Base-by-base conservation (phyloP, 495 filamentous ascomycete genomes). In the Trypethelium eluteriae region DNA sequence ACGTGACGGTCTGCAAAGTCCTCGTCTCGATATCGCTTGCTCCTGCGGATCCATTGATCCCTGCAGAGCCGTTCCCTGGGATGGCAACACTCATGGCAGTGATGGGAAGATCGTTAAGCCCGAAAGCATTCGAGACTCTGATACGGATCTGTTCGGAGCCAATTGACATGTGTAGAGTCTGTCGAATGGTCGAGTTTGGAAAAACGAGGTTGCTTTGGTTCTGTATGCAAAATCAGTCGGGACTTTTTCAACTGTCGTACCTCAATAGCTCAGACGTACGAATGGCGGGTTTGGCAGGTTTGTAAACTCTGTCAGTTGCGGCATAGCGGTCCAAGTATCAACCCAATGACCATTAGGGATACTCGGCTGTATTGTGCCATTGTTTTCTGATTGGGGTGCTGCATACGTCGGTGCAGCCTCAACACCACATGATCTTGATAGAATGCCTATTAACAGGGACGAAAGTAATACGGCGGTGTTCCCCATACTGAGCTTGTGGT, bases 101-200 rank as follows among this genome's bases (percentile, higher is more conserved):
- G 67, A 92, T 84, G 41, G 83, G 81, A 2, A 90, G 75, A 71
- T 85, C 80, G 62, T 78, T 84, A 9, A 76, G 72, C 10, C 88
- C 88, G 64, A 90, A 90, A 2, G 83, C 82, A 75, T 91, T 91
- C 64, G 84, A 87, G 53, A 90, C 79, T 61, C 84, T 83, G 38
- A 91, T 72, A 18, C 88, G 84, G 63, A 89, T 78, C 32, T 81
- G 79, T 34, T 81, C 72, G 6, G 81, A 77, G 3, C 79, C 80
- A 32, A 88, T 77, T 2, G 84, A 83, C 39, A 87, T 71, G 62
- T 85, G 82, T 2, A 89, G 70, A 0, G 87, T 91, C 72, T 90
- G 87, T 10, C 88, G 85, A 63, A 90, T 78, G 2, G 88, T 89
- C 18, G 84, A 80, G 65, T 88, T 85, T 39, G 63, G 36, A 70